phyloP scores from a whole-genome alignment of 2,329 filamentous ascomycete species.

The Cadophora malorum region DNA sequence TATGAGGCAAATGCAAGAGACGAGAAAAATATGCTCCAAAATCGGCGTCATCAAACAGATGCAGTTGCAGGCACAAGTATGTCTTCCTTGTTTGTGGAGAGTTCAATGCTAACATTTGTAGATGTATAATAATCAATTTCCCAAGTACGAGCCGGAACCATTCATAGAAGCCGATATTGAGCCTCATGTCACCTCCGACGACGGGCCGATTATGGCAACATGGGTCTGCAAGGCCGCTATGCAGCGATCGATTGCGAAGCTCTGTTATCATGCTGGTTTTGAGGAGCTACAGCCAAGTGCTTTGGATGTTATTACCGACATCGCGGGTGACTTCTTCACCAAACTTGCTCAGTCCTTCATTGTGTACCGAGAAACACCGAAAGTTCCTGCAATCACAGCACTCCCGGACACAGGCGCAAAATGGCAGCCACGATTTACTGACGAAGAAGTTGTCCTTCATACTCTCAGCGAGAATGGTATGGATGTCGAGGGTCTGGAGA shows the following conservation, averaged over 20 bases:
- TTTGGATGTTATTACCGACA: conserved; percentile 86
- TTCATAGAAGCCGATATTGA: conserved; percentile 88
- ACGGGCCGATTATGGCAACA: conserved; percentile 85
- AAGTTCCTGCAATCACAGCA: conserved; percentile 61
- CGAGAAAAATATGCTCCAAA: conserved; percentile 92
- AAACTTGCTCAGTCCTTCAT: conserved; percentile 83
- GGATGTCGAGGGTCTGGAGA: conserved; percentile 80
- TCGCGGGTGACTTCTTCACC: conserved; percentile 87
- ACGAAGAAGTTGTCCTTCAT: conserved; percentile 87
- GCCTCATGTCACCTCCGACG: conserved; percentile 87
- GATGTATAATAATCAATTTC: conserved; percentile 98
- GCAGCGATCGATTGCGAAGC: conserved; percentile 89
- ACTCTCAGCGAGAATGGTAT: conserved; percentile 84
- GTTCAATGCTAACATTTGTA: conserved; percentile 47
- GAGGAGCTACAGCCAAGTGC: conserved; percentile 97
- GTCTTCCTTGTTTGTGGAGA: conserved; percentile 33
- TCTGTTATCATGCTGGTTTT: conserved; percentile 95
- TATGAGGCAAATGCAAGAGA: conserved; percentile 95
- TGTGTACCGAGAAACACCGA: conserved; percentile 83
- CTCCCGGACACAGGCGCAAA: conserved; percentile 46
- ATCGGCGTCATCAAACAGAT: conserved; percentile 99
- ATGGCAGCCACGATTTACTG: conserved; percentile 73
- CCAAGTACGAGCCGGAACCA: conserved; percentile 90
- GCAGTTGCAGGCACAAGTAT: conserved; percentile 95
- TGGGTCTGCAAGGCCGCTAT: conserved; percentile 83